Base-by-base conservation (phyloP, 176 grass and related monocot genomes). In the Guadua angustifolia region DNA sequence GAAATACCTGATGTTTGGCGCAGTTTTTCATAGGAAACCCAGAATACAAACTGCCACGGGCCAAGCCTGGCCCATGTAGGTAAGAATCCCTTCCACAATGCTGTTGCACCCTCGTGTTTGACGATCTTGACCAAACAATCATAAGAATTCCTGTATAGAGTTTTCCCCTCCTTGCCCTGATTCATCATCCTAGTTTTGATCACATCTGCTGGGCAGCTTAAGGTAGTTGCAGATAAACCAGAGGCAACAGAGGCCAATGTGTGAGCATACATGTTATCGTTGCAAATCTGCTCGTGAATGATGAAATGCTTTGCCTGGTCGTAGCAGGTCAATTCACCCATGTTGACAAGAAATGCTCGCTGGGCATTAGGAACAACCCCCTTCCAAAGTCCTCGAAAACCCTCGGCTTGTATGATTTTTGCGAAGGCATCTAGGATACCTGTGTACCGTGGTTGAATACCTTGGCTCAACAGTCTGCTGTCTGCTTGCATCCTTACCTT, bases 401-500 rank as follows among this genome's bases (percentile, higher is more conserved):
- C 92, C 81, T 97, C 88, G 12, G 62, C 51, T 43, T 26, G 73
- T 39, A 92, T 7, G 32, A 90, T 97, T 83, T 97, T 94, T n/a
- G 74, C 45, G 10, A 90, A 94, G 38, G 92, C 94, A 71, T 97
- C 88, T 26, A 78, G 49, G 2, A 83, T 49, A 61, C 94, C 92
- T 3, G 47, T 72, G 63, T 97, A 92, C 18, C 93, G 70, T 59
- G 89, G 87, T 74, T 64, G 87, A 15, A 79, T 84, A n/a, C 67
- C 87, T 85, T 92, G 82, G 74, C 40, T 81, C 15, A 88, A 46
- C 66, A 90, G 63, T 67, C 69, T 88, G 44, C 92, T 62, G 62
- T 97, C 90, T 62, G 92, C 94, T 89, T 97, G 94, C 92, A 94
- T 97, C 86, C 94, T 87, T 18, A 97, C 80, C 89, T 97, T 97